Evolutionary conservation across 2,329 filamentous ascomycete genomes (phyloP).

Genomic region (Paramyrothecium roridum): DNA sequence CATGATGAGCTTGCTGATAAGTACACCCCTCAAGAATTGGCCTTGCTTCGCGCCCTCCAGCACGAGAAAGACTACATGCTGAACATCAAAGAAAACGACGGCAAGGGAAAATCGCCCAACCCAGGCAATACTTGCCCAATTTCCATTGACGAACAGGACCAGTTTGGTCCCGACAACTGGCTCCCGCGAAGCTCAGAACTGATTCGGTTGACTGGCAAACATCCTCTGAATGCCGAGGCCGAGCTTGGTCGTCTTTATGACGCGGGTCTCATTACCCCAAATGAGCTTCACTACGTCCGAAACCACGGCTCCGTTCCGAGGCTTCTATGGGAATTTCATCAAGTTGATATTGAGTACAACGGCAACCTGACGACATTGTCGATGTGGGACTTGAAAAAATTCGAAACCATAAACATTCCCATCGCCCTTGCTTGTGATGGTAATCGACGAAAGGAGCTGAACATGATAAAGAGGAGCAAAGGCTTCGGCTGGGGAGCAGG

Average conservation of each 20-base stretch:
- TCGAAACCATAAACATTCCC: constrained; percentile 43
- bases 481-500: constrained; percentile 45
- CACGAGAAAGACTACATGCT: constrained; percentile 40
- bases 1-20: constrained; percentile 10
- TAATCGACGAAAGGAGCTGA: constrained; percentile 49
- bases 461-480: constrained; percentile 44
- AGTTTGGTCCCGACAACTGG: constrained; percentile 52
- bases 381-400: constrained; percentile 42
- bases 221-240: constrained; percentile 49
- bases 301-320: constrained; percentile 52
- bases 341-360: constrained; percentile 37
- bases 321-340: constrained; percentile 45
- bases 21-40: constrained; percentile 38
- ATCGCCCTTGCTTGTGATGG: constrained; percentile 46
- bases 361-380: constrained; percentile 29
- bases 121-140: constrained; percentile 13
- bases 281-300: constrained; percentile 47
- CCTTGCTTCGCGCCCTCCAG: constrained; percentile 34
- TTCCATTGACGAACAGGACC: constrained; percentile 30
- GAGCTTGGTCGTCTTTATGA: constrained; percentile 37
- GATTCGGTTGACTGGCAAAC: constrained; percentile 48
- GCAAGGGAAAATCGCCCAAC: constrained; percentile 16
- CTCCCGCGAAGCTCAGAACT: constrained; percentile 42
- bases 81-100: constrained; percentile 35
- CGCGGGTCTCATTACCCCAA: constrained; percentile 47